Conservation (phyloP, 805 yeast genomes). For the Saturnispora galanensis region DNA sequence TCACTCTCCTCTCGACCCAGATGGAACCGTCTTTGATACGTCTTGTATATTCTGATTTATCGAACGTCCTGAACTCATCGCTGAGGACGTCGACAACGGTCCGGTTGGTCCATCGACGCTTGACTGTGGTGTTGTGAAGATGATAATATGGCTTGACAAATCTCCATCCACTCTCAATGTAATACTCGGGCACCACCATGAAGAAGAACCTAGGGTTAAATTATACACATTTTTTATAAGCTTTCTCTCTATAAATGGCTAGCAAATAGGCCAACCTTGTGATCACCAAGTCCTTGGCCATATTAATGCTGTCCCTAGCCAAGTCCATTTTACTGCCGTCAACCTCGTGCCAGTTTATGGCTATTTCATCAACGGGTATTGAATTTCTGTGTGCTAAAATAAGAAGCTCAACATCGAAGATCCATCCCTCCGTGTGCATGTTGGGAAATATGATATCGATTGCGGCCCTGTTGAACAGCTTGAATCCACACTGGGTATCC, state of each 20-base stretch:
- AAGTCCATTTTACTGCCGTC: slow-evolving; percentile 90
- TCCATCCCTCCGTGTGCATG: slow-evolving; percentile 97
- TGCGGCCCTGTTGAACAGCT: slow-evolving; percentile 71
- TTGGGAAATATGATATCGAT: slow-evolving; percentile 63
- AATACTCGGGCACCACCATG: slow-evolving; percentile 4
- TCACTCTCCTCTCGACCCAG: slow-evolving; percentile 11
- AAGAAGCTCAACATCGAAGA: slow-evolving; percentile 89
- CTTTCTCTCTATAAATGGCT: slow-evolving; percentile 53
- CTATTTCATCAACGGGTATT: slow-evolving; percentile 62
- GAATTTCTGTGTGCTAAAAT: slow-evolving; percentile 66
- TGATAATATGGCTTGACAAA: slow-evolving; percentile 34
- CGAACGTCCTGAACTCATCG: slow-evolving; percentile 30
- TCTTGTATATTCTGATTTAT: slow-evolving; percentile 16
- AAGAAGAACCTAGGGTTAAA: not conserved
- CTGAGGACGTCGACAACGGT: slow-evolving; percentile 30
- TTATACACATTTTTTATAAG: slow-evolving; percentile 3
- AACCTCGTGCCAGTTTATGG: slow-evolving; percentile 95
- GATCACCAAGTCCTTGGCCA: slow-evolving; percentile 91
- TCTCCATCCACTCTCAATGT: slow-evolving; percentile 6
- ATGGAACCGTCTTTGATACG: slow-evolving; percentile 16
- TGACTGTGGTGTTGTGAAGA: slow-evolving; percentile 28
- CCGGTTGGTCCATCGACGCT: slow-evolving; percentile 36
- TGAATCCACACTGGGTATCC: slow-evolving; percentile 98
- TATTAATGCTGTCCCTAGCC: slow-evolving; percentile 79
- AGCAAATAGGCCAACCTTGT: slow-evolving; percentile 80